phyloP scores from a whole-genome alignment of 768 basidiomycete genomes.

The Grammothele lineata region DNA sequence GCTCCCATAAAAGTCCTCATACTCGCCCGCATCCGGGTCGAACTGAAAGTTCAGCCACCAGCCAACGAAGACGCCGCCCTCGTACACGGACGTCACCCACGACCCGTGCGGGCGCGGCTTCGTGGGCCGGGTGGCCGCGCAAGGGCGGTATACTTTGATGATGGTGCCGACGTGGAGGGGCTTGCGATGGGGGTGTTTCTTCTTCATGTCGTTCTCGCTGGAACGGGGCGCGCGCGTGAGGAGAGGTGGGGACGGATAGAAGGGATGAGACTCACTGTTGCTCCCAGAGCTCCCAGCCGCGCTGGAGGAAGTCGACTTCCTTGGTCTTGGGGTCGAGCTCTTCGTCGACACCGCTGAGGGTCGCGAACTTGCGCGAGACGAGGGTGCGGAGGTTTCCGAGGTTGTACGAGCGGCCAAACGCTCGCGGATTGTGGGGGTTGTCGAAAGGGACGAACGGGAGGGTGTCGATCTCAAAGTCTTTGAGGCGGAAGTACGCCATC shows the following conservation, averaged over 20 bases:
- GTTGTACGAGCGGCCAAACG: neutral
- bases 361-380: constrained; percentile 1
- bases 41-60: constrained; percentile 2
- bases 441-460: neutral
- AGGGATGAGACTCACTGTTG: neutral
- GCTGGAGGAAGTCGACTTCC: neutral
- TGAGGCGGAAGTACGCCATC: constrained; percentile 1
- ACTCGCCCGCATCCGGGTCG: neutral
- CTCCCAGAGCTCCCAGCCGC: neutral
- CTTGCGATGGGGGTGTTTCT: neutral
- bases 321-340: neutral
- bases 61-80: neutral
- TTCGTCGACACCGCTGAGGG: neutral
- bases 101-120: constrained; percentile 1
- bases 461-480: constrained; percentile 1
- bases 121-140: no score
- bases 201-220: neutral
- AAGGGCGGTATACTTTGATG: no score
- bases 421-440: neutral
- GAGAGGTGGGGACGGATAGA: neutral
- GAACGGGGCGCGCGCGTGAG: neutral
- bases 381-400: constrained; percentile 1
- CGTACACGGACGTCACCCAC: neutral
- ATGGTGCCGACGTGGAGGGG: neutral
- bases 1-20: neutral